A percentile compares a stretch with the other conserved stretches of the same genome.
phyloP scores from a whole-genome alignment of 176 grass and related monocot genomes.

The Leersia perrieri region DNA sequence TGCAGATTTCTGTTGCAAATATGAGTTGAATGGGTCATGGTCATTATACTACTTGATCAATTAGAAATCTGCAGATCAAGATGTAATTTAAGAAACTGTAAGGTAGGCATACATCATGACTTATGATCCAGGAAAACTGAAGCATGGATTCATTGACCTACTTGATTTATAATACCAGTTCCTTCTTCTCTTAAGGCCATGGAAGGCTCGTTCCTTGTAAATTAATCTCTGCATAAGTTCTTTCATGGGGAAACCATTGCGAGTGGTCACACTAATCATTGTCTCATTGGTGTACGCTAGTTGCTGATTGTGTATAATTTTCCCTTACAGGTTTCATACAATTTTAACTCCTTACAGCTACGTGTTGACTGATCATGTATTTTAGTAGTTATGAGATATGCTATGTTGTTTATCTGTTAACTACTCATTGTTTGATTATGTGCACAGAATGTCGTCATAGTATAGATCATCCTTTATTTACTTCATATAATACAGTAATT shows the following conservation, averaged over 20 bases:
- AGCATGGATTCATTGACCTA: not conserved
- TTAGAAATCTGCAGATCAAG: conserved; percentile 1
- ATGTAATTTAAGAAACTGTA: not conserved
- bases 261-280: not conserved
- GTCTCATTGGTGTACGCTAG: not conserved
- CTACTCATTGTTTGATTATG: not conserved
- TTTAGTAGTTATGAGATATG: not conserved
- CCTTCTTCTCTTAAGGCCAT: not conserved
- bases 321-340: not conserved
- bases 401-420: not conserved
- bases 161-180: not conserved
- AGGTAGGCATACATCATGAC: not conserved
- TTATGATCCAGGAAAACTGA: not conserved
- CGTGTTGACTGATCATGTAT: not conserved
- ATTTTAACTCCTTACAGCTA: not conserved
- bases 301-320: not conserved
- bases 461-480: not conserved
- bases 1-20: not conserved
- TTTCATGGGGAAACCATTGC: not conserved
- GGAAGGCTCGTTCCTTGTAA: not conserved
- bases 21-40: not conserved
- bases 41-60: not conserved
- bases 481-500: not conserved
- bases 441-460: not conserved
- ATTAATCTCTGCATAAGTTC: not conserved